These are phyloP conservation scores for Mycosphaerella sp. DNA, from an alignment of 2,329 filamentous ascomycete species.

Conservation along the genomic window DNA sequence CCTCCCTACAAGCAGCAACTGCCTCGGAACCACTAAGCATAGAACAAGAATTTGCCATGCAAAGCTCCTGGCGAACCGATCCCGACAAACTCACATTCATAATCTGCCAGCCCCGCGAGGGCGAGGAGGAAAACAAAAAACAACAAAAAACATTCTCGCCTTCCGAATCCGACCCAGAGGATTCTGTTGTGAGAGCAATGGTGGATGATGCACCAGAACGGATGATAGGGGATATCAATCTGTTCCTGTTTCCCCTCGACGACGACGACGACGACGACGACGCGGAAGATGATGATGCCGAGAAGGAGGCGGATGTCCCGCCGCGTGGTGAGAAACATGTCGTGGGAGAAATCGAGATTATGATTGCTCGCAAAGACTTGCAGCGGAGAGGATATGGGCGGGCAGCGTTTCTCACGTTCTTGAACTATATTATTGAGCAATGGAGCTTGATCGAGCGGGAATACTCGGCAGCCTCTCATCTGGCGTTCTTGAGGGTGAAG, in stretches of 20 bases:
- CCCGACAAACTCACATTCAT: conserved; percentile 91
- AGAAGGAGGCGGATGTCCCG: no score
- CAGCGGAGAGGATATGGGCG: conserved; percentile 61
- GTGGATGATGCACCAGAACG: conserved; percentile 49
- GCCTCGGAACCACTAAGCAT: conserved; percentile 79
- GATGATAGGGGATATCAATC: conserved; percentile 49
- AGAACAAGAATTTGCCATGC: conserved; percentile 82
- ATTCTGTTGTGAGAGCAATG: no score
- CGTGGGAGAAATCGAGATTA: conserved; percentile 75
- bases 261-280: conserved; percentile 38
- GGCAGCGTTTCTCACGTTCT: conserved; percentile 59
- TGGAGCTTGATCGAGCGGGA: conserved; percentile 43
- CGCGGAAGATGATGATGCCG: conserved; percentile 18
- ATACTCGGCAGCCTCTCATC: conserved; percentile 13
- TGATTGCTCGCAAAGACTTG: conserved; percentile 61
- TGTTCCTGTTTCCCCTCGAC: conserved; percentile 62
- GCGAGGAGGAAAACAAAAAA: no score
- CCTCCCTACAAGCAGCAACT: conserved; percentile 75
- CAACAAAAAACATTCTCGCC: conserved; percentile 1
- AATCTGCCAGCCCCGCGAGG: conserved; percentile 52
- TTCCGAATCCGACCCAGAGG: no score
- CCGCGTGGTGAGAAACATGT: no score
- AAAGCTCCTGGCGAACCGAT: conserved; percentile 75
- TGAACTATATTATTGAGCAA: conserved; percentile 60
- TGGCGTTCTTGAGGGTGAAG: conserved; percentile 54